phyloP scores from a whole-genome alignment of 768 basidiomycete genomes.

The Candolleomyces aberdarensis region DNA sequence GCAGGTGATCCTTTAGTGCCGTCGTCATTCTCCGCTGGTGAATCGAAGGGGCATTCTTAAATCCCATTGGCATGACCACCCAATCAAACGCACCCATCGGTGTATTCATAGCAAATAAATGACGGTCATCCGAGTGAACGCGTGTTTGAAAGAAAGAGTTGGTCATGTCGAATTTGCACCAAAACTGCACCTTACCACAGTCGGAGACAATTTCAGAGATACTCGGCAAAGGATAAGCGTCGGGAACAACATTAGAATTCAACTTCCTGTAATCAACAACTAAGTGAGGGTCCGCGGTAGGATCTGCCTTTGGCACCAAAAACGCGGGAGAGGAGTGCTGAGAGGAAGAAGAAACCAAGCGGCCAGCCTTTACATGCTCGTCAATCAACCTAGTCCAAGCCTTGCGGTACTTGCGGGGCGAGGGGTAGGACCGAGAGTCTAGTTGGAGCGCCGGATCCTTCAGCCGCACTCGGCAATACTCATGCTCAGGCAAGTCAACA shows the following conservation, averaged over 20 bases:
- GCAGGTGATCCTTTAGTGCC: constrained; percentile 1
- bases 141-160: constrained; percentile 21
- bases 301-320: no score
- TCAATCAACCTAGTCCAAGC: no score
- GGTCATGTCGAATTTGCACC: constrained; percentile 16
- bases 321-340: no score
- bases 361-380: no score
- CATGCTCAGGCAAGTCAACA: constrained; percentile 25
- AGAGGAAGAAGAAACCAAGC: no score
- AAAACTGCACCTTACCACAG: constrained; percentile 15
- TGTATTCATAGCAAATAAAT: not conserved
- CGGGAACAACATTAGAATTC: constrained; percentile 14
- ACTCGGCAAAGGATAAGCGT: constrained; percentile 19
- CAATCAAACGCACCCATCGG: constrained; percentile 10
- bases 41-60: not conserved
- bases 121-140: constrained; percentile 15
- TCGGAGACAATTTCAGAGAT: constrained; percentile 20
- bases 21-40: not conserved
- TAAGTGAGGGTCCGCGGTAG: no score
- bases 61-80: constrained; percentile 22
- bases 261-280: no score
- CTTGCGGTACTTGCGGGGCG: no score
- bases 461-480: constrained; percentile 8
- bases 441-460: no score
- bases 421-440: no score